These are phyloP conservation scores for Barnettozyma salicaria DNA, from an alignment of 805 yeast species.

Conservation along the genomic window DNA sequence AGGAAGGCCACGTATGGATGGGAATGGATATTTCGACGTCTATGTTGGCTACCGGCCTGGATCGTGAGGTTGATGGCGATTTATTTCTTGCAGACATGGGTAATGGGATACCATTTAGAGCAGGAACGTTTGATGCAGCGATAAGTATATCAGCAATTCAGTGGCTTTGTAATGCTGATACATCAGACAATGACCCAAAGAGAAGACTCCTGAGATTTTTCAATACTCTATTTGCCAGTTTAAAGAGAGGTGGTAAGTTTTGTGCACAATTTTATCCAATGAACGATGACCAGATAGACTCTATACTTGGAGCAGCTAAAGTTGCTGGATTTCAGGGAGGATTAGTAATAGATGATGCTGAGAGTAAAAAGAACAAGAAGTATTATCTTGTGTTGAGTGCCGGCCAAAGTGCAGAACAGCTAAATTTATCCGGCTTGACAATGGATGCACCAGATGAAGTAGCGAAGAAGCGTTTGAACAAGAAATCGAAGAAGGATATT, in stretches of 20 bases:
- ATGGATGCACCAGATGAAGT: constrained; percentile 56
- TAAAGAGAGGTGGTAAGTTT: constrained; percentile 93
- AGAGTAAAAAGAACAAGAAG: constrained; percentile 84
- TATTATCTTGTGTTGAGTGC: constrained; percentile 87
- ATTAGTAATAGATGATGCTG: constrained; percentile 87
- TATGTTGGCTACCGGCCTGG: constrained; percentile 92
- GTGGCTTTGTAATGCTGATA: constrained; percentile 97
- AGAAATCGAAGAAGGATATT: constrained; percentile 35
- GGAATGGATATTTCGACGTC: constrained; percentile 96
- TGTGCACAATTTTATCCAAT: constrained; percentile 96
- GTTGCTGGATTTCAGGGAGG: constrained; percentile 97
- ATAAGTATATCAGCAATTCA: constrained; percentile 92
- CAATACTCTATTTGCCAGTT: constrained; percentile 77
- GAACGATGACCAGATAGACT: constrained; percentile 77
- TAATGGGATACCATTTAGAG: constrained; percentile 86
- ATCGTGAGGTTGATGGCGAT: constrained; percentile 91
- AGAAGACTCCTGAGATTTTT: constrained; percentile 75
- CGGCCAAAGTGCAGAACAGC: constrained; percentile 65
- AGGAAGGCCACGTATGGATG: constrained; percentile 91
- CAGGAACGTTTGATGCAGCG: constrained; percentile 96
- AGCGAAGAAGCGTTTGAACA: constrained; percentile 34
- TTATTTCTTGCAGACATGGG: constrained; percentile 90
- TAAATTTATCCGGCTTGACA: constrained; percentile 74
- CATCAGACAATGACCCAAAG: constrained; percentile 75
- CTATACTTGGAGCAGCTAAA: constrained; percentile 78